A percentile compares a stretch with the other conserved stretches of the same genome.
These are phyloP conservation scores for Penicillium robsamsonii DNA, from an alignment of 495 filamentous ascomycete genomes.

Conservation along the genomic window DNA sequence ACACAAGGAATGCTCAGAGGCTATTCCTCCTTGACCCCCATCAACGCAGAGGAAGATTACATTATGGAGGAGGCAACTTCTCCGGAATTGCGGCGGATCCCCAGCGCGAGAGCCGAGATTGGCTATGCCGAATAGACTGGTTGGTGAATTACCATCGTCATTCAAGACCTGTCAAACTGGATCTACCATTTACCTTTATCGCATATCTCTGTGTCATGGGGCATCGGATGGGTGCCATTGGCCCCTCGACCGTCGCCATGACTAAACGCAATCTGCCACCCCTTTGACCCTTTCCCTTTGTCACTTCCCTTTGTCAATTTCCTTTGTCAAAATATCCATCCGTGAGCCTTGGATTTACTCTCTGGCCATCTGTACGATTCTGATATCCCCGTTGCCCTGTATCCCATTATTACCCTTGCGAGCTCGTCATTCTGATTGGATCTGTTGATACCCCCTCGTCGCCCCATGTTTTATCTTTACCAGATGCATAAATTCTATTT, in stretches of 20 bases:
- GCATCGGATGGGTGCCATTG: slow-evolving; percentile 4
- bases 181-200: slow-evolving; percentile 2
- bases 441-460: slow-evolving; percentile 47
- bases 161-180: not conserved
- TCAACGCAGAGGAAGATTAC: slow-evolving; percentile 44
- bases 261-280: slow-evolving; percentile 30
- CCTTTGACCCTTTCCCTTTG: slow-evolving; percentile 28
- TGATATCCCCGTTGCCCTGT: slow-evolving; percentile 8
- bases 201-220: slow-evolving; percentile 3
- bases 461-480: slow-evolving; percentile 29
- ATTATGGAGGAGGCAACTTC: slow-evolving; percentile 36
- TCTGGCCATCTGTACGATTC: slow-evolving; percentile 17
- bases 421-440: slow-evolving; percentile 21
- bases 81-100: slow-evolving; percentile 55
- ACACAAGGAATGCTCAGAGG: slow-evolving; percentile 67
- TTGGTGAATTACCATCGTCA: not conserved
- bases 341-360: slow-evolving; percentile 4
- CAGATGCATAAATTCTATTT: slow-evolving; percentile 22
- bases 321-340: slow-evolving; percentile 9
- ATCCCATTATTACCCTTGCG: slow-evolving; percentile 12
- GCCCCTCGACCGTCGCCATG: slow-evolving; percentile 9
- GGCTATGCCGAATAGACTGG: slow-evolving; percentile 46
- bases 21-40: slow-evolving; percentile 46
- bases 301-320: slow-evolving; percentile 32
- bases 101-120: slow-evolving; percentile 61